Percentiles rank a stretch among this genome's conserved stretches.
These are phyloP conservation scores for Epichloe hybrida DNA, from an alignment of 2,329 filamentous ascomycete species.

Conservation along the genomic window DNA sequence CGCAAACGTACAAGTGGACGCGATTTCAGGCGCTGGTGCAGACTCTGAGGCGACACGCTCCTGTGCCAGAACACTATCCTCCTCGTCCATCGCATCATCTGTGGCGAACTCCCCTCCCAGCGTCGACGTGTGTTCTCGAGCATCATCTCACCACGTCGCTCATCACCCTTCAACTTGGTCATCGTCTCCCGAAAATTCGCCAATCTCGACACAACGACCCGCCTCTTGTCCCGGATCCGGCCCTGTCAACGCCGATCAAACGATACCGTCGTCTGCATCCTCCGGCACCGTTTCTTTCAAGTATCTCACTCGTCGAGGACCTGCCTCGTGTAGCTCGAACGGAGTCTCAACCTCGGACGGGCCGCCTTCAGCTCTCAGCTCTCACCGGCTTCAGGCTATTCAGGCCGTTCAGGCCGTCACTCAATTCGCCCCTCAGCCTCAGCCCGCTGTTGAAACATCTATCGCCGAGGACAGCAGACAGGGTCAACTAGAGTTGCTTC, in stretches of 20 bases:
- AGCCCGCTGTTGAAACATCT: conserved; percentile 11
- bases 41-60: not conserved
- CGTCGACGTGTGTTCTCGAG: conserved; percentile 5
- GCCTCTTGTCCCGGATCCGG: conserved; percentile 11
- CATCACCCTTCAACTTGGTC: conserved; percentile 1
- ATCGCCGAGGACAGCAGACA: conserved; percentile 12
- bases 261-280: conserved; percentile 9
- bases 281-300: conserved; percentile 15
- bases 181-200: conserved; percentile 1
- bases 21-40: conserved; percentile 4
- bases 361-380: conserved; percentile 18
- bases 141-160: conserved; percentile 5
- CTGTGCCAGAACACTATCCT: not conserved
- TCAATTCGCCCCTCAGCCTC: conserved; percentile 4
- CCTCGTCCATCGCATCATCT: not conserved
- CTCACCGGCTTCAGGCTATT: conserved; percentile 19
- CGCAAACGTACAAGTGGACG: conserved; percentile 9
- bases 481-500: conserved; percentile 33
- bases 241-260: conserved; percentile 10
- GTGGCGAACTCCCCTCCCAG: conserved; percentile 4
- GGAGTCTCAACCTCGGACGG: conserved; percentile 19
- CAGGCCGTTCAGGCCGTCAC: conserved; percentile 14
- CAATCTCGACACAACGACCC: conserved; percentile 5
- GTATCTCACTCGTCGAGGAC: conserved; percentile 24
- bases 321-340: conserved; percentile 24